Conservation (phyloP, 768 basidiomycete species). For the Hericium erinaceus region DNA sequence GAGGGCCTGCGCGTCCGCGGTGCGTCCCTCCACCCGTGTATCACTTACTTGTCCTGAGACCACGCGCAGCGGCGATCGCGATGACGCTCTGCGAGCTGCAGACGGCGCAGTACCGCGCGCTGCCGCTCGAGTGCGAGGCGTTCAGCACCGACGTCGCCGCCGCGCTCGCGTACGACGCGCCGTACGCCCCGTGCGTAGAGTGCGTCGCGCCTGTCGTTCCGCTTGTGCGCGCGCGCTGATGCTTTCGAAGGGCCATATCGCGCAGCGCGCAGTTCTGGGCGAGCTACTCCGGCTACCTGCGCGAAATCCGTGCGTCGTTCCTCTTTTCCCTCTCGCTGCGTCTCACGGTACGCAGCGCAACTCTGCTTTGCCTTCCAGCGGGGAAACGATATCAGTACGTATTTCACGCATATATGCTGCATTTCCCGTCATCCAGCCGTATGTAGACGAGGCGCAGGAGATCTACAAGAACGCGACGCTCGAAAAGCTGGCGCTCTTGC, state of each 20-base stretch:
- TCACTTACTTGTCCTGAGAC: neutral
- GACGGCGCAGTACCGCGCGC: slow-evolving; percentile 10
- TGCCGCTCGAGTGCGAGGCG: slow-evolving; percentile 12
- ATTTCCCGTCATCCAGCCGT: neutral
- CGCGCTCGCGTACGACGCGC: neutral
- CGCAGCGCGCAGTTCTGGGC: slow-evolving; percentile 15
- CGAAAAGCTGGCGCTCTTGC: slow-evolving; percentile 12
- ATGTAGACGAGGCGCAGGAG: slow-evolving; percentile 9
- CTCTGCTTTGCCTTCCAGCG: slow-evolving; percentile 12
- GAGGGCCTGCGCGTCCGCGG: slow-evolving; percentile 11
- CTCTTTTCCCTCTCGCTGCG: neutral
- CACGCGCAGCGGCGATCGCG: slow-evolving; percentile 7
- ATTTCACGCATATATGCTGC: neutral
- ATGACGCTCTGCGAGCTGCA: slow-evolving; percentile 15
- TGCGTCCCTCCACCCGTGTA: slow-evolving; percentile 1
- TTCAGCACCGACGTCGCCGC: slow-evolving; percentile 1
- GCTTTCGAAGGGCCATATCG: slow-evolving; percentile 8
- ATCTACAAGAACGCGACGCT: slow-evolving; percentile 14
- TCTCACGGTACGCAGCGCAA: slow-evolving; percentile 4
- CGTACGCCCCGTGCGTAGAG: slow-evolving; percentile 13
- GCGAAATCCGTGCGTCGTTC: slow-evolving; percentile 11
- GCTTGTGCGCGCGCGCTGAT: neutral
- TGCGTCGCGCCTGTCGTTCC: neutral
- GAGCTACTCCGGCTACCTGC: slow-evolving; percentile 15
- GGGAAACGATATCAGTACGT: slow-evolving; percentile 9